Conservation (phyloP, 352 stramenopile genomes). For the Phytophthora melonis region DNA sequence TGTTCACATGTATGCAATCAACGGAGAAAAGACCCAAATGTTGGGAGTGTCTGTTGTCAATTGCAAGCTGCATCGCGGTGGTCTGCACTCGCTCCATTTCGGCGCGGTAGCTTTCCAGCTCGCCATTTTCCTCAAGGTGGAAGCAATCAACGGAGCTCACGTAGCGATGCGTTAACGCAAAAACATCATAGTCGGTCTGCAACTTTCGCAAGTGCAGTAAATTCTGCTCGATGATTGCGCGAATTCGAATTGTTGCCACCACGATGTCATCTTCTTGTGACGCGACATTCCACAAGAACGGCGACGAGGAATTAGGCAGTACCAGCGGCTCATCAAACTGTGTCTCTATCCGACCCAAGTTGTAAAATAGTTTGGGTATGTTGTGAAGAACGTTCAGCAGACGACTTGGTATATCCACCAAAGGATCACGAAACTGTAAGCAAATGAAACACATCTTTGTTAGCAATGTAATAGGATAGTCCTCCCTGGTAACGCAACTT, state of each 20-base stretch:
- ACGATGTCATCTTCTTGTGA: conserved; percentile 72
- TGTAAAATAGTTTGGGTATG: conserved; percentile 70
- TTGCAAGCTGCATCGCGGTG: conserved; percentile 32
- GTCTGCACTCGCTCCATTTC: conserved; percentile 43
- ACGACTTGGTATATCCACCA: conserved; percentile 65
- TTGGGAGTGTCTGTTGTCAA: conserved; percentile 31
- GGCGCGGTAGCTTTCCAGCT: conserved; percentile 36
- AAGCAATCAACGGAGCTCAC: conserved; percentile 60
- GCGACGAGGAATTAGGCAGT: conserved; percentile 39
- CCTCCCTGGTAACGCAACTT: neutral
- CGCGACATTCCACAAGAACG: conserved; percentile 77
- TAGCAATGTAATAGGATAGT: neutral
- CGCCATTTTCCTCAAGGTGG: conserved; percentile 35
- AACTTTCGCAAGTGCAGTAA: conserved; percentile 48
- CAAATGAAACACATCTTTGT: neutral
- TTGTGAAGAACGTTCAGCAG: conserved; percentile 79
- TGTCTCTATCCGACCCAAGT: conserved; percentile 70
- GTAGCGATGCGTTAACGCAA: conserved; percentile 42
- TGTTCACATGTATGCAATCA: conserved; percentile 62
- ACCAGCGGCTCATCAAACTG: conserved; percentile 59
- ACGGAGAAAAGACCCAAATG: conserved; percentile 59
- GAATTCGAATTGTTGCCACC: conserved; percentile 63
- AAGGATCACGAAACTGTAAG: conserved; percentile 56
- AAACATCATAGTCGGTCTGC: conserved; percentile 52
- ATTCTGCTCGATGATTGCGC: conserved; percentile 71